Percentiles rank a stretch among this genome's conserved stretches.
Conservation (phyloP, 2,329 filamentous ascomycete genomes). For the Ophidiomyces ophidiicola region DNA sequence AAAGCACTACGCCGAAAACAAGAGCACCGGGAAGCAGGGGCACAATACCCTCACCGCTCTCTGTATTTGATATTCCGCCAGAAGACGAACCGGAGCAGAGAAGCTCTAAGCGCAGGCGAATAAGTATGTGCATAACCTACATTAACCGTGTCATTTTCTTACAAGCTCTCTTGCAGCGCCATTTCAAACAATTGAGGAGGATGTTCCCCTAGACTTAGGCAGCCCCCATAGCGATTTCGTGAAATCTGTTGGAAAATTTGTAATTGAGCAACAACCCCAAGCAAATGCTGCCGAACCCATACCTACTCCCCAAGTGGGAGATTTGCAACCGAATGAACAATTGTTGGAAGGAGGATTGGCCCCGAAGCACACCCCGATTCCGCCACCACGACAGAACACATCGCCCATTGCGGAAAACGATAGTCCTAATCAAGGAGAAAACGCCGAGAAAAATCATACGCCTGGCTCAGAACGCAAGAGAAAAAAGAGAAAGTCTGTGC, state of each 20-base stretch:
- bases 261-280: background rate
- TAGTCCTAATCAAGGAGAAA: background rate
- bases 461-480: slow-evolving; percentile 4
- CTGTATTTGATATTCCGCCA: slow-evolving; percentile 27
- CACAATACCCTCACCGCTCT: slow-evolving; percentile 21
- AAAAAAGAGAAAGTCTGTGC: slow-evolving; percentile 15
- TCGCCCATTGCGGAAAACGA: background rate
- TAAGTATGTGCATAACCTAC: slow-evolving; percentile 12
- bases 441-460: background rate
- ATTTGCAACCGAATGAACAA: background rate
- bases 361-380: background rate
- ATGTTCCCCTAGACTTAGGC: slow-evolving; percentile 7
- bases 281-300: background rate
- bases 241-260: background rate
- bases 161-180: background rate
- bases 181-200: slow-evolving; percentile 14
- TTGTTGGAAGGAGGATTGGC: background rate
- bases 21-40: slow-evolving; percentile 24
- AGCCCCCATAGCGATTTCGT: background rate
- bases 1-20: slow-evolving; percentile 14
- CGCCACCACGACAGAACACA: background rate
- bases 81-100: slow-evolving; percentile 22
- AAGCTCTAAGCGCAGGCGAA: slow-evolving; percentile 14
- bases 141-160: background rate
- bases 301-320: background rate